Evolutionary conservation across 78 protist species (phyloP).

Genomic region (Planoprotostelium fungivorum): DNA sequence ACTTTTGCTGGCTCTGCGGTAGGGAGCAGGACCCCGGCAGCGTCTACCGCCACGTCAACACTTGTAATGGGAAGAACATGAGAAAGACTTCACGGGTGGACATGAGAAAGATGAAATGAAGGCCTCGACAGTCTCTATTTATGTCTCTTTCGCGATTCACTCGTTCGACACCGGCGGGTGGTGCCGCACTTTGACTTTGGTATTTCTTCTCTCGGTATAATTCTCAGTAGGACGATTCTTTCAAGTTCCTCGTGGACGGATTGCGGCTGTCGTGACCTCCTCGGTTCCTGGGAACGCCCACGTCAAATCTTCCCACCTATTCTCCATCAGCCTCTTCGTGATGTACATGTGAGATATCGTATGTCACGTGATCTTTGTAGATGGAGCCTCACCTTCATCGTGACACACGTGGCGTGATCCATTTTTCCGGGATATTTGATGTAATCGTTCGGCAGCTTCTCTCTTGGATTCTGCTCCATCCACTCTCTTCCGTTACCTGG

Average conservation of each 20-base stretch:
- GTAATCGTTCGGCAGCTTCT: conserved; percentile 39
- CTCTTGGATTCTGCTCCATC: conserved; percentile 51
- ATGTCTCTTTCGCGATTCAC: too few species aligned
- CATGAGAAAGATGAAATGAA: too few species aligned
- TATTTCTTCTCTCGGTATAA: too few species aligned
- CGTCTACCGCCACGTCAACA: too few species aligned
- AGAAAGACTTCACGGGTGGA: too few species aligned
- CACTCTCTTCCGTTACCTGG: conserved; percentile 48
- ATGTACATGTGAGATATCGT: background rate
- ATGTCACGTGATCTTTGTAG: background rate
- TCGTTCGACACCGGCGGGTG: too few species aligned
- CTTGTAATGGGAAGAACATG: too few species aligned
- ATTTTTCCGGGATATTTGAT: conserved; percentile 64
- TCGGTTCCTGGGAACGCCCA: background rate
- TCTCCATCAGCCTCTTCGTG: background rate
- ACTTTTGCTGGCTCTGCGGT: background rate
- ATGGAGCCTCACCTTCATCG: background rate
- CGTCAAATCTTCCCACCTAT: background rate
- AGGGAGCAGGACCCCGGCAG: too few species aligned
- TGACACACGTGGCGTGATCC: conserved; percentile 64
- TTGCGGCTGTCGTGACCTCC: background rate
- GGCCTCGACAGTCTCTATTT: too few species aligned
- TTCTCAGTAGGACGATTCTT: too few species aligned
- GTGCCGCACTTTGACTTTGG: too few species aligned
- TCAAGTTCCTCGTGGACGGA: background rate